These are phyloP conservation scores for Alternaria burnsii DNA, from an alignment of 2,329 filamentous ascomycete species.

Conservation along the genomic window DNA sequence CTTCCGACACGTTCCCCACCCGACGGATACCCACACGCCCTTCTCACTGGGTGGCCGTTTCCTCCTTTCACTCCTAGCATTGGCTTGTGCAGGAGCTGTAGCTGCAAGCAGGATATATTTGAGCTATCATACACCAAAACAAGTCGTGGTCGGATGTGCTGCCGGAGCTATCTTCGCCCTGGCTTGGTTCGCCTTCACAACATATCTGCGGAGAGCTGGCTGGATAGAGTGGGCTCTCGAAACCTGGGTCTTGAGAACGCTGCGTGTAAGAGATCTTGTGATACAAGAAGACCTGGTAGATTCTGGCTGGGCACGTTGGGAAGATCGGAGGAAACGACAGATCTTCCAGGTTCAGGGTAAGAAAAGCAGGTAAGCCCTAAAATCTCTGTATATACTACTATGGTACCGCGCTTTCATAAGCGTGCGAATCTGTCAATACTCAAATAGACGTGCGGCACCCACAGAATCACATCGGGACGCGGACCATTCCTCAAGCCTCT, in stretches of 20 bases:
- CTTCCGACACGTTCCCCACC: slow-evolving; percentile 69
- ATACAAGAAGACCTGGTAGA: slow-evolving; percentile 88
- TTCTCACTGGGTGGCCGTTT: slow-evolving; percentile 70
- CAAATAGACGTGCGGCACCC: not conserved
- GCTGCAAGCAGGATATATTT: slow-evolving; percentile 88
- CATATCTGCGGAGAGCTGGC: slow-evolving; percentile 70
- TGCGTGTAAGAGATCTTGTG: slow-evolving; percentile 83
- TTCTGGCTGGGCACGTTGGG: slow-evolving; percentile 94
- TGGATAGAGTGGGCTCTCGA: slow-evolving; percentile 78
- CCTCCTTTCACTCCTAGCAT: slow-evolving; percentile 56
- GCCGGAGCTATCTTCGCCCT: slow-evolving; percentile 77
- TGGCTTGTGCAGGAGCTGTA: slow-evolving; percentile 60
- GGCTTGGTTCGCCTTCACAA: slow-evolving; percentile 80
- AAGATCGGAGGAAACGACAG: slow-evolving; percentile 58
- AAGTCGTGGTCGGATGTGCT: slow-evolving; percentile 81
- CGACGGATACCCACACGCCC: slow-evolving; percentile 61
- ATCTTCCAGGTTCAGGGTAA: slow-evolving; percentile 35
- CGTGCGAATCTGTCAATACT: not conserved
- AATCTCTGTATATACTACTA: not conserved
- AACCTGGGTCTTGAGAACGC: slow-evolving; percentile 67
- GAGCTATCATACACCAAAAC: slow-evolving; percentile 87
- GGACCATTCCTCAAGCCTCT: not conserved
- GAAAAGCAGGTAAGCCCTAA: slow-evolving; percentile 31
- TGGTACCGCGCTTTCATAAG: not conserved
- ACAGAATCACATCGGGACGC: not conserved